A percentile compares a stretch with the other conserved stretches of the same genome.
These are phyloP conservation scores for Coemansia sp. DNA, from an alignment of 192 early-diverging fungal genomes.

Conservation along the genomic window DNA sequence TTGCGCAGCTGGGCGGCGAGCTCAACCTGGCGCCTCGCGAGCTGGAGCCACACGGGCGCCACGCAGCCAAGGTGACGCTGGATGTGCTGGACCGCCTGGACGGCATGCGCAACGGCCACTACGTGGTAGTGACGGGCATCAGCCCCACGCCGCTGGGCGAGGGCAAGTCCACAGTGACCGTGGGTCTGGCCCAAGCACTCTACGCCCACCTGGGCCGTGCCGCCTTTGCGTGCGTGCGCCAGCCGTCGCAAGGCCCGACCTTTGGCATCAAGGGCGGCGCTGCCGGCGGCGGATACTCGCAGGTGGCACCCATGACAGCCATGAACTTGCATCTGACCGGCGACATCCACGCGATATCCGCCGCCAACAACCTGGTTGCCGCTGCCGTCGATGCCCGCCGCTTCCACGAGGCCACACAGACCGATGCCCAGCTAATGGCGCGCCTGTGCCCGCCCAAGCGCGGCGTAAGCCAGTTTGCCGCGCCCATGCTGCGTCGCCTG, in stretches of 20 bases:
- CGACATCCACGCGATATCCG: slow-evolving; percentile 97
- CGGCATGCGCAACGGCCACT: slow-evolving; percentile 77
- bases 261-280: slow-evolving; percentile 99
- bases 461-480: slow-evolving; percentile 77
- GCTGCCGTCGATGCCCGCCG: slow-evolving; percentile 96
- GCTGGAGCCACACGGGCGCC: slow-evolving; percentile 83
- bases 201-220: slow-evolving; percentile 86
- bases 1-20: slow-evolving; percentile 76
- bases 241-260: slow-evolving; percentile 99
- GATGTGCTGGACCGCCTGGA: slow-evolving; percentile 81
- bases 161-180: slow-evolving; percentile 96
- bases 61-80: slow-evolving; percentile 89
- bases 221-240: slow-evolving; percentile 94
- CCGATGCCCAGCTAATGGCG: slow-evolving; percentile 72
- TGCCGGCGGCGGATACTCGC: slow-evolving; percentile 97
- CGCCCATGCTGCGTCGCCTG: slow-evolving; percentile 79
- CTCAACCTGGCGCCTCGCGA: slow-evolving; percentile 75
- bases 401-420: slow-evolving; percentile 91
- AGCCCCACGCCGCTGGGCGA: slow-evolving; percentile 98
- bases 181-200: slow-evolving; percentile 94
- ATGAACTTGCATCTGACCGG: slow-evolving; percentile 99
- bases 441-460: slow-evolving; percentile 87
- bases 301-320: slow-evolving; percentile 99
- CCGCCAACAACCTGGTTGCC: slow-evolving; percentile 95
- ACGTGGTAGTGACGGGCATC: slow-evolving; percentile 96